Base-by-base conservation (phyloP, 305 asterid species). In the Solanum hybrid region DNA sequence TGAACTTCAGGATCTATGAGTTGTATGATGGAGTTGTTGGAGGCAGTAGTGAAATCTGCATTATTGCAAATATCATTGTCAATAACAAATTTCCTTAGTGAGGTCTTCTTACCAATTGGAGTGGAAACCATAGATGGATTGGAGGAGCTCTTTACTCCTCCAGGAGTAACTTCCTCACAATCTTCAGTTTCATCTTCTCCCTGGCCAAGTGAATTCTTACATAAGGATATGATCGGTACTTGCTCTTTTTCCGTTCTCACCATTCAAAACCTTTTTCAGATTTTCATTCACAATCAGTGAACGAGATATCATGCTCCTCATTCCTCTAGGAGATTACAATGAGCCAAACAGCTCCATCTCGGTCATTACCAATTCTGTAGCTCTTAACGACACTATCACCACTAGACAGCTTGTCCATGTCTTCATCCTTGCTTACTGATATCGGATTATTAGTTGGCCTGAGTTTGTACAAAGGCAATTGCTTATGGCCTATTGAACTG, bases 241-340 rank as follows among this genome's bases (percentile, higher is more conserved):
- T 95, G 94, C 99, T 95, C 93, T 94, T 97, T 91, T 90, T 97
- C 92, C 96, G 91, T 78, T 93, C 95, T 73, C 99, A 92, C 4
- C 92, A 91, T 86, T 91, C 93, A 69, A 37, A 42, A 36, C 92
- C 89, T 89, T 93, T 94, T 75, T 90, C 93, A 10, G 90, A 85
- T 72, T 80, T 82, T 34, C 85, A 77, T 87, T 66, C 89, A 71
- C 27, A 19, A 9, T 71, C 86, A 35, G 75, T 90, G 72, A 51
- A 69, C 36, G 29, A 4, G 64, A 40, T 34, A 60, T 27, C 84
- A 66, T 14, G 87, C 32, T 85, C 90, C 89, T 89, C 89, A 87
- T 87, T 91, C 90, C 82, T 86, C 84, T 78, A 64, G 17, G 90
- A 79, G 91, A 78, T 27, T 32, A 78, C n/a, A 35, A 64, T 34